These are phyloP conservation scores for Zopfochytrium polystomum DNA, from an alignment of 371 early-diverging fungal genomes.

Conservation along the genomic window DNA sequence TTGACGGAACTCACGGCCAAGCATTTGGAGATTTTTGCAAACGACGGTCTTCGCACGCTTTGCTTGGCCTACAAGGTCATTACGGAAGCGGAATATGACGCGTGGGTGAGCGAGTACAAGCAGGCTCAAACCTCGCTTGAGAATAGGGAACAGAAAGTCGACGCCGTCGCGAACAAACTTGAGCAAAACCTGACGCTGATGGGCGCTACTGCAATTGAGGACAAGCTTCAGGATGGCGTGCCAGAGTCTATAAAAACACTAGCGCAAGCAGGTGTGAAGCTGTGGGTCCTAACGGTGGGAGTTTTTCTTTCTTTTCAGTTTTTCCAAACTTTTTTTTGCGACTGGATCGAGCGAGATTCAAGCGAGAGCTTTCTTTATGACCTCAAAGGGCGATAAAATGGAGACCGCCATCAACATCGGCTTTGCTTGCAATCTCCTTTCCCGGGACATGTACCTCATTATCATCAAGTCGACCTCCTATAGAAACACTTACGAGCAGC, in stretches of 20 bases:
- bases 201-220: conserved; percentile 97
- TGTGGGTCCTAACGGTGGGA: conserved; percentile 99
- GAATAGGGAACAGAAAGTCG: conserved; percentile 71
- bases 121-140: conserved; percentile 70
- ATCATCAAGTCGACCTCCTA: no score
- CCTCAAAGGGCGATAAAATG: conserved; percentile 98
- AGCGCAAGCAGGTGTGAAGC: conserved; percentile 86
- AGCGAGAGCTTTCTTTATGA: no score
- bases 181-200: conserved; percentile 76
- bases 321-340: no score
- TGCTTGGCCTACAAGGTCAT: conserved; percentile 74
- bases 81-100: conserved; percentile 63
- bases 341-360: no score
- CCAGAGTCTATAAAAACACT: conserved; percentile 86
- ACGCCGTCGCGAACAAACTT: conserved; percentile 67
- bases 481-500: conserved; percentile 19
- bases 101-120: conserved; percentile 65
- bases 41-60: conserved; percentile 81
- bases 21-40: conserved; percentile 42
- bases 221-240: no score
- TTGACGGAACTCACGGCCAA: conserved; percentile 29
- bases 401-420: conserved; percentile 99
- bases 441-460: conserved; percentile 66
- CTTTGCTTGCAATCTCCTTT: conserved; percentile 78
- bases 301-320: no score